phyloP scores from a whole-genome alignment of 2,329 filamentous ascomycete genomes.

The Lecanicillium sp. region DNA sequence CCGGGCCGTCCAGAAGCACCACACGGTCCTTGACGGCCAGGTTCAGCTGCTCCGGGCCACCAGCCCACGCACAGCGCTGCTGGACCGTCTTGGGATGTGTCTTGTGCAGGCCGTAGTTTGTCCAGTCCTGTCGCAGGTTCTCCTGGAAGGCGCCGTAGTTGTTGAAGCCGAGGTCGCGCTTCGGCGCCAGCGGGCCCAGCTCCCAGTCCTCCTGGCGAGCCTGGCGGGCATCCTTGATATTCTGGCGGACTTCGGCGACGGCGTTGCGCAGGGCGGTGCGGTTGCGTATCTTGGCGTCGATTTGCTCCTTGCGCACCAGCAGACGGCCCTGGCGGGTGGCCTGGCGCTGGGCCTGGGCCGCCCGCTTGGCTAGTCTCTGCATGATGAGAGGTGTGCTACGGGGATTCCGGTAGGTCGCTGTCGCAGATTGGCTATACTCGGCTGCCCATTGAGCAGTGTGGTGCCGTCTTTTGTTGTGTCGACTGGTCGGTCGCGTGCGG shows the following conservation, averaged over 20 bases:
- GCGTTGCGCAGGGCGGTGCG: conserved; percentile 22
- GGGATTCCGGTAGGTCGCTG: neutral
- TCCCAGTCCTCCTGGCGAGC: conserved; percentile 69
- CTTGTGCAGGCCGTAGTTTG: conserved; percentile 19
- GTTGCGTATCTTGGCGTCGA: conserved; percentile 20
- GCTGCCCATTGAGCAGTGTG: no score
- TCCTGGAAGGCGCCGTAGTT: conserved; percentile 49
- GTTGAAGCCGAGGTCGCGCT: conserved; percentile 59
- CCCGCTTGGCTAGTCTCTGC: conserved; percentile 64
- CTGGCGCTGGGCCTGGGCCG: conserved; percentile 59
- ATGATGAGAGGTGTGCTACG: conserved; percentile 35
- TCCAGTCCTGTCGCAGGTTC: conserved; percentile 28
- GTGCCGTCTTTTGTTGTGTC: no score
- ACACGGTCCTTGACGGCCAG: conserved; percentile 50
- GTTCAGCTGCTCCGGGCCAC: conserved; percentile 37
- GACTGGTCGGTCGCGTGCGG: no score
- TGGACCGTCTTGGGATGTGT: conserved; percentile 27
- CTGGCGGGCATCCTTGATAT: conserved; percentile 32
- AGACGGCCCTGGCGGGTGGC: conserved; percentile 41
- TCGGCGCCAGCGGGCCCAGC: conserved; percentile 70
- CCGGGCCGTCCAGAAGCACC: conserved; percentile 67
- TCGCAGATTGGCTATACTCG: no score
- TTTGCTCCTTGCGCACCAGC: conserved; percentile 21
- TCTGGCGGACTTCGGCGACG: conserved; percentile 24
- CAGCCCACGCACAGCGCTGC: conserved; percentile 46